These are phyloP conservation scores for Pyracantha coccinea DNA, from an alignment of 331 rosid genomes.

Conservation along the genomic window DNA sequence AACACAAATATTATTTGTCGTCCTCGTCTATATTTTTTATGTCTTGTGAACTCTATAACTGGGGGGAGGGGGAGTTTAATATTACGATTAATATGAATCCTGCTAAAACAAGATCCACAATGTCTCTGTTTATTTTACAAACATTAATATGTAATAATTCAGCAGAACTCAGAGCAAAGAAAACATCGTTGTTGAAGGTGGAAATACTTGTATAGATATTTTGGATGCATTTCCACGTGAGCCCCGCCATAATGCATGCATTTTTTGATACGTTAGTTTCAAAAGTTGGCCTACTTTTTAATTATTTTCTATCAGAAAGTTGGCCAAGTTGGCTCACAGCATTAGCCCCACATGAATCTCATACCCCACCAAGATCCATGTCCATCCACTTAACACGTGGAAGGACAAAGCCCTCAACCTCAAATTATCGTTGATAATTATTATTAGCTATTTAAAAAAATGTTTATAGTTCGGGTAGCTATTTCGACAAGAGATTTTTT, in stretches of 20 bases:
- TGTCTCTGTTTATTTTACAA: background rate
- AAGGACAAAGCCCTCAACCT: background rate
- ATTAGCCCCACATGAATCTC: background rate
- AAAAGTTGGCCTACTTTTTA: background rate
- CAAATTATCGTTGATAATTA: background rate
- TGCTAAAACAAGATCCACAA: background rate
- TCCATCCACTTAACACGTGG: background rate
- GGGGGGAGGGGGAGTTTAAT: background rate
- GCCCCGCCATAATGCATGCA: background rate
- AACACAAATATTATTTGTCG: too few species aligned
- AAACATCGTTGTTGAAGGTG: background rate
- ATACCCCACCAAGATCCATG: background rate
- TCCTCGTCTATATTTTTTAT: too few species aligned
- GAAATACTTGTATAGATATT: background rate
- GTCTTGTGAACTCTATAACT: too few species aligned
- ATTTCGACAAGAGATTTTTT: rapidly evolving
- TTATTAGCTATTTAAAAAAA: background rate
- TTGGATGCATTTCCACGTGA: background rate
- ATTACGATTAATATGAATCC: background rate
- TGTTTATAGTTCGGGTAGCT: too few species aligned
- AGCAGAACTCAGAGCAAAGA: background rate
- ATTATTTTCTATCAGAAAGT: background rate
- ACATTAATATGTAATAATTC: background rate
- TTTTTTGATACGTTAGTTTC: background rate
- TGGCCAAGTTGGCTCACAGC: background rate